Percentiles rank a stretch among this genome's conserved stretches.
Evolutionary conservation across 2,329 filamentous ascomycete species (phyloP).

Genomic region (Talaromyces sp.): DNA sequence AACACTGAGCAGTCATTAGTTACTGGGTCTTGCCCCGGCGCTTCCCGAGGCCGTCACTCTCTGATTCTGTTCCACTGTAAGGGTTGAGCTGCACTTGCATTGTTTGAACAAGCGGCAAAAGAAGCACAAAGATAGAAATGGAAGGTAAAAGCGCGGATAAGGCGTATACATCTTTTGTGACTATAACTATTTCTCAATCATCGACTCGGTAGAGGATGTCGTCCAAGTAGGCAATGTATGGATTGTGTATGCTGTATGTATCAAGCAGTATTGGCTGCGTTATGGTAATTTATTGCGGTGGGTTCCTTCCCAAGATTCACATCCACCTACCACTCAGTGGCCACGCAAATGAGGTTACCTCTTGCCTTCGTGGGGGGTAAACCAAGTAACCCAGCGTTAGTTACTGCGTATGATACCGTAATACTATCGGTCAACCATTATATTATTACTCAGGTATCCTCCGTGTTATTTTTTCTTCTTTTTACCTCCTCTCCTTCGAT

Average conservation of each 20-base stretch:
- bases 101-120: not conserved
- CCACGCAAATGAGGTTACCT: slow-evolving; percentile 11
- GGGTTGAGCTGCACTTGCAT: not conserved
- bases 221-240: not conserved
- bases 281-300: slow-evolving; percentile 8
- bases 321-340: not conserved
- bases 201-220: not conserved
- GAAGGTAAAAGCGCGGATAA: not conserved
- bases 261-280: not conserved
- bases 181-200: not conserved
- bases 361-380: slow-evolving; percentile 10
- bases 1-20: not conserved
- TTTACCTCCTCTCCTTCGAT: slow-evolving; percentile 20
- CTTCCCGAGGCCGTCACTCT: slow-evolving; percentile 11
- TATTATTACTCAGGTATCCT: slow-evolving; percentile 9
- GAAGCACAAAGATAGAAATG: not conserved
- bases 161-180: not conserved
- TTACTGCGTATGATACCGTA: slow-evolving; percentile 2
- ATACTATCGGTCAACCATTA: not conserved
- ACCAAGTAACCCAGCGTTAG: not conserved
- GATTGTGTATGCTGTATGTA: slow-evolving; percentile 3
- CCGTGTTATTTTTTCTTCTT: slow-evolving; percentile 17
- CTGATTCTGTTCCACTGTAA: not conserved
- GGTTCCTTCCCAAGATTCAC: slow-evolving; percentile 12
- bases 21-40: slow-evolving; percentile 7